Conservation (phyloP, 352 stramenopile species). For the Phytophthora brassicae region DNA sequence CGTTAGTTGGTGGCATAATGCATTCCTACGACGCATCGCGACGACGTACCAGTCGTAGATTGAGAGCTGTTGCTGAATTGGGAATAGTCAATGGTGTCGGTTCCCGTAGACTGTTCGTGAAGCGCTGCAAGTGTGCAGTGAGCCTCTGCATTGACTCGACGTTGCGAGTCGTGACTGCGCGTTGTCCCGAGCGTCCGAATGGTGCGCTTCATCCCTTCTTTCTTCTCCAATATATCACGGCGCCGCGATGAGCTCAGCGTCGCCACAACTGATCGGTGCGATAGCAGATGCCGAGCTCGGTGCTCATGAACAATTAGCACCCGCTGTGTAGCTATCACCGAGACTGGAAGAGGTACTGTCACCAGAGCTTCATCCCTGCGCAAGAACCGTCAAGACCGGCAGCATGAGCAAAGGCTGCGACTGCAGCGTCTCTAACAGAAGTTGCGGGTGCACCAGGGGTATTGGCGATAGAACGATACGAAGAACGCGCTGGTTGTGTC, state of each 20-base stretch:
- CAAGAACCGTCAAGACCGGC: not conserved
- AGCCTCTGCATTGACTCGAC: constrained; percentile 36
- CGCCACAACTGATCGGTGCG: constrained; percentile 12
- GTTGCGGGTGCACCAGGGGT: not conserved
- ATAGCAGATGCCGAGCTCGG: constrained; percentile 20
- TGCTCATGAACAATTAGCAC: constrained; percentile 16
- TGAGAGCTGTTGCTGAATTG: too few relatives aligned
- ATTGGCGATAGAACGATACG: not conserved
- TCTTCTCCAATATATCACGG: constrained; percentile 35
- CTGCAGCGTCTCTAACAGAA: constrained; percentile 5
- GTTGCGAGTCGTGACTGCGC: constrained; percentile 32
- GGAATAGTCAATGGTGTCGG: too few relatives aligned
- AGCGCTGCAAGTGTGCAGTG: constrained; percentile 26
- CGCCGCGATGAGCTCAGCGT: constrained; percentile 21
- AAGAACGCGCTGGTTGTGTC: not conserved
- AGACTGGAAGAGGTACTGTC: not conserved
- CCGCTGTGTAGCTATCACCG: not conserved
- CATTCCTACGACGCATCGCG: too few relatives aligned
- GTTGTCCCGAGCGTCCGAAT: constrained; percentile 29
- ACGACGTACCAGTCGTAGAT: too few relatives aligned
- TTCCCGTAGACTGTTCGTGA: constrained; percentile 21
- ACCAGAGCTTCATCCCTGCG: not conserved
- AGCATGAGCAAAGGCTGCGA: not conserved
- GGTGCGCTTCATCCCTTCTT: constrained; percentile 29
- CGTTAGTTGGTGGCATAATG: too few relatives aligned